These are phyloP conservation scores for Novakomyces olei DNA, from an alignment of 805 yeast genomes.

Conservation along the genomic window DNA sequence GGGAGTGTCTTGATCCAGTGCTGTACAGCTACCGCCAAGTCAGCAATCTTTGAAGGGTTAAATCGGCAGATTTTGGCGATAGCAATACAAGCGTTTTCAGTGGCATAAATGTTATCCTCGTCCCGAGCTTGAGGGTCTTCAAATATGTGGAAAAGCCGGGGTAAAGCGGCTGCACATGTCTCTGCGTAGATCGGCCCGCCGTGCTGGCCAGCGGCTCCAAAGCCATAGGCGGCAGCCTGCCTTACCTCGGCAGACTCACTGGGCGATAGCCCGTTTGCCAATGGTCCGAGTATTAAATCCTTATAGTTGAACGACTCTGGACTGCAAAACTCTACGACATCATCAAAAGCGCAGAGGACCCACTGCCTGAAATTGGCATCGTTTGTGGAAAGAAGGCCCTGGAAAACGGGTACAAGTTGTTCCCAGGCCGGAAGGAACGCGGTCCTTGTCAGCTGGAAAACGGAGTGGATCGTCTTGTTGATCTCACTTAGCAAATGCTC, in stretches of 20 bases:
- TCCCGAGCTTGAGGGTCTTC: conserved; percentile 59
- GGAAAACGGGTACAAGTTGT: conserved; percentile 36
- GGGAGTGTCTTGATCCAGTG: conserved; percentile 75
- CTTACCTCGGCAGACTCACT: conserved; percentile 31
- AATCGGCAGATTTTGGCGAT: conserved; percentile 59
- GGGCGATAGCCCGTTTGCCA: conserved; percentile 36
- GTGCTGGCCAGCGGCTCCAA: conserved; percentile 68
- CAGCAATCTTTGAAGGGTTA: conserved; percentile 28
- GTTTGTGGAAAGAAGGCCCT: conserved; percentile 39
- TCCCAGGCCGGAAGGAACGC: conserved; percentile 46
- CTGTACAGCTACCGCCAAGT: conserved; percentile 31
- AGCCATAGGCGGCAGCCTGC: conserved; percentile 66
- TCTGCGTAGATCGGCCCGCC: conserved; percentile 47
- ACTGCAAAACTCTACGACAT: conserved; percentile 62
- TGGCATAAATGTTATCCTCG: conserved; percentile 68
- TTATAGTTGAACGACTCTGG: conserved; percentile 39
- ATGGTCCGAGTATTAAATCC: conserved; percentile 37
- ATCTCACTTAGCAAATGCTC: conserved; percentile 72
- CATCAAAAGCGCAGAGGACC: conserved; percentile 62
- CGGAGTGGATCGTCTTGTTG: conserved; percentile 45
- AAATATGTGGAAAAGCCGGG: conserved; percentile 49
- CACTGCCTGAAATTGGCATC: conserved; percentile 49
- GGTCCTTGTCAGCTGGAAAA: conserved; percentile 40
- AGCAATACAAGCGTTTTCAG: conserved; percentile 66
- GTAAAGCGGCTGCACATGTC: conserved; percentile 46